These are phyloP conservation scores for Sporothrix schenckii DNA, from an alignment of 2,329 filamentous ascomycete species.

Conservation along the genomic window DNA sequence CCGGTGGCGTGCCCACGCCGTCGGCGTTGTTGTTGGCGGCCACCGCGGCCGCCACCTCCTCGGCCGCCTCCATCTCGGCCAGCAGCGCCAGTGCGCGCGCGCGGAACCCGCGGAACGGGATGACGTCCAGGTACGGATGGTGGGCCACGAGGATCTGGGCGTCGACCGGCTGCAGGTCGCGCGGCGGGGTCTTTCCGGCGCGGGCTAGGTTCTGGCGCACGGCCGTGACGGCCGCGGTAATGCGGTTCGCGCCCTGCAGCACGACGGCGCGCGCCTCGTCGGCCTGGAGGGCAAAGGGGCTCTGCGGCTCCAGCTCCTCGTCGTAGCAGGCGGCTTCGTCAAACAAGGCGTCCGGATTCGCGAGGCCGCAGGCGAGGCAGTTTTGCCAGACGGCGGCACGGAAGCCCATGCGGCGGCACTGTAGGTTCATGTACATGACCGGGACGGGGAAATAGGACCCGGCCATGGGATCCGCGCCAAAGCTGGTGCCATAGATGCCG, in stretches of 20 bases:
- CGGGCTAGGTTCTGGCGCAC: slow-evolving; percentile 38
- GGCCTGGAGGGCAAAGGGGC: slow-evolving; percentile 42
- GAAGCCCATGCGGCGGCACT: slow-evolving; percentile 37
- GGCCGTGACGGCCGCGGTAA: slow-evolving; percentile 37
- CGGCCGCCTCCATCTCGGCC: slow-evolving; percentile 33
- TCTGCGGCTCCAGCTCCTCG: slow-evolving; percentile 37
- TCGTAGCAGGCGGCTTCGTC: slow-evolving; percentile 31
- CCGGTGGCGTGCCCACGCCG: neutral
- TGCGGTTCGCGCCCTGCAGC: slow-evolving; percentile 36
- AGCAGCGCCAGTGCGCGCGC: slow-evolving; percentile 39
- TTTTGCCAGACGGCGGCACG: slow-evolving; percentile 47
- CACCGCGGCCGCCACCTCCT: slow-evolving; percentile 25
- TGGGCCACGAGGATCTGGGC: slow-evolving; percentile 43
- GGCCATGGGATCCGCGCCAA: slow-evolving; percentile 6
- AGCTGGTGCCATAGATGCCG: neutral
- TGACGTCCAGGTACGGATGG: slow-evolving; percentile 45
- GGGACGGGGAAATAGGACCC: slow-evolving; percentile 3
- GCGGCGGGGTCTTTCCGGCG: slow-evolving; percentile 34
- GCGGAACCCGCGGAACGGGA: slow-evolving; percentile 44
- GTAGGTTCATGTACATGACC: slow-evolving; percentile 32
- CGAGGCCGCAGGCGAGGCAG: slow-evolving; percentile 43
- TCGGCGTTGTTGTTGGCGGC: neutral
- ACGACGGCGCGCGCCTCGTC: slow-evolving; percentile 38
- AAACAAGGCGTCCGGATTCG: slow-evolving; percentile 39
- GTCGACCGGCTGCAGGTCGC: slow-evolving; percentile 43